phyloP scores from a whole-genome alignment of 2,329 filamentous ascomycete species.

The Cryphonectria naterciae region DNA sequence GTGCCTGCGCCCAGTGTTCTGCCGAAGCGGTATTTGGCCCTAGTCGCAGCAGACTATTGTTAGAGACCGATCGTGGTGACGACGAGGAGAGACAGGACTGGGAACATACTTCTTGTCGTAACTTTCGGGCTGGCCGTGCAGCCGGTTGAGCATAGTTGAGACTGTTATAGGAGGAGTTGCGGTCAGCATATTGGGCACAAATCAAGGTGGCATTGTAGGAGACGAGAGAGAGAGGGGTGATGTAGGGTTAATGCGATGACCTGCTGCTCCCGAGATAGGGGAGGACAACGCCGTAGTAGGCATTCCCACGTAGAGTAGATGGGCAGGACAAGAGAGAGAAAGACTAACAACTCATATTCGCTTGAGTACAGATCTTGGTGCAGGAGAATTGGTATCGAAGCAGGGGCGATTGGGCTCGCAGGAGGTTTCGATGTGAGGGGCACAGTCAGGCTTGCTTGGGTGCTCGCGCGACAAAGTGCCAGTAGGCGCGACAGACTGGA shows the following conservation, averaged over 20 bases:
- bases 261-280: constrained; percentile 9
- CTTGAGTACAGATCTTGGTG: not conserved
- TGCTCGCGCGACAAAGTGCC: not conserved
- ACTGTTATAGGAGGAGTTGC: constrained; percentile 54
- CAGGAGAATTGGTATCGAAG: constrained; percentile 3
- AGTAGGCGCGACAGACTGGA: constrained; percentile 7
- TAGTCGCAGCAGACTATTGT: constrained; percentile 41
- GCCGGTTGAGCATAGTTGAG: constrained; percentile 89
- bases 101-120: constrained; percentile 91
- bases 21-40: constrained; percentile 88
- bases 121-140: constrained; percentile 94
- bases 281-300: not conserved
- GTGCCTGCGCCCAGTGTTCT: constrained; percentile 94
- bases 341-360: constrained; percentile 13
- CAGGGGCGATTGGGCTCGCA: not conserved
- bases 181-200: constrained; percentile 25
- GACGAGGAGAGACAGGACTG: constrained; percentile 25
- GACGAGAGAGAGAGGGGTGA: not conserved
- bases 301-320: not conserved
- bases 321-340: not conserved
- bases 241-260: not conserved
- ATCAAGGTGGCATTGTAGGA: constrained; percentile 12
- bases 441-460: constrained; percentile 5
- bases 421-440: not conserved
- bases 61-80: constrained; percentile 31